Evolutionary conservation across 2,329 filamentous ascomycete species (phyloP), one percentile per base, ranked within the genome.

Genomic region (Stromatinia cepivora): DNA sequence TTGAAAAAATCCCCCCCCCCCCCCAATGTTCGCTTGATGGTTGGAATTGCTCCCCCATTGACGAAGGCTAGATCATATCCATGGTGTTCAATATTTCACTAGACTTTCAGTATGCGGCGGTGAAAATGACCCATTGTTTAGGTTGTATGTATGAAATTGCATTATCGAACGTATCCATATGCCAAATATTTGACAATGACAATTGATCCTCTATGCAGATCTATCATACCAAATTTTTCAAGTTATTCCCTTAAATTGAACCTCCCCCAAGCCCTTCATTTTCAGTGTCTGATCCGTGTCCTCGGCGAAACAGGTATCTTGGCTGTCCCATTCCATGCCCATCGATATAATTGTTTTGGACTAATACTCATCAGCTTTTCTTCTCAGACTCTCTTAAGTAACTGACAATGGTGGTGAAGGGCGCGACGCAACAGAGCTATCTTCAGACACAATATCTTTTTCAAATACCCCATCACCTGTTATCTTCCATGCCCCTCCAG

Each of bases 391-490:
- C 50, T 28, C 57, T 73, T 34, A 73, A 58, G 53, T 61, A 58
- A 77, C 76, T 76, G 67, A 78, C 76, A 77, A 77, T 70, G 68
- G 54, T 25, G 31, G 52, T 25, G 31, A 52, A 52, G 31, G 22
- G 31, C 39, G 15, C 5, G 31, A 34, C 17, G 7, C 45, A 66
- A 34, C 28, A 50, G 45, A 42, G 25, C 36, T 45, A 22, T 66
- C 36, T 54, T 57, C 50, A 10, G 25, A 9, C 8, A 8, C 56
- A n/a, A 63, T 15, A 39, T 76, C 72, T 68, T 71, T 80, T 4
- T 82, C 79, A 52, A 86, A 82, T n/a, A 84, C 76, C 1, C 84
- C 84, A 7, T 82, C 79, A 2, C 80, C 74, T 53, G 79, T 80
- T 57, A 83, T 80, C 25, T 77, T 79, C 84, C 84, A 86, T 4